These are phyloP conservation scores for Apiospora sp. DNA, from an alignment of 2,329 filamentous ascomycete species.

Conservation along the genomic window DNA sequence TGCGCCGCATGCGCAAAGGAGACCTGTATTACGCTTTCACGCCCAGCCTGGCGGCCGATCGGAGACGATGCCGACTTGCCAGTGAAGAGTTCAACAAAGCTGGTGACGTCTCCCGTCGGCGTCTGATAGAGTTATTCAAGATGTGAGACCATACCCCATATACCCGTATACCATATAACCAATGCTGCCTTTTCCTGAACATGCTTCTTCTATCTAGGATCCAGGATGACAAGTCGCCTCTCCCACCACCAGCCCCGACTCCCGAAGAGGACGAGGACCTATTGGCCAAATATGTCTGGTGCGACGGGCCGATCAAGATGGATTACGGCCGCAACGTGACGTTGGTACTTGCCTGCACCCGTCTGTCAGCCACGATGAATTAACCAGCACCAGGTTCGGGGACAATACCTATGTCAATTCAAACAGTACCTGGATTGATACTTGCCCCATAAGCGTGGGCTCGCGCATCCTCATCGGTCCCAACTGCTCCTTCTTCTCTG, in stretches of 20 bases:
- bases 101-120: constrained; percentile 66
- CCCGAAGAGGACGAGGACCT: constrained; percentile 70
- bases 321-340: constrained; percentile 82
- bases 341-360: constrained; percentile 41
- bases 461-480: constrained; percentile 81
- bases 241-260: constrained; percentile 66
- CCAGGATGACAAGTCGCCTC: constrained; percentile 64
- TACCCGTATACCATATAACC: constrained; percentile 23
- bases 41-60: constrained; percentile 69
- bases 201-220: constrained; percentile 57
- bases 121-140: constrained; percentile 72
- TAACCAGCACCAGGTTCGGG: constrained; percentile 58
- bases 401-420: constrained; percentile 77
- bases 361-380: constrained; percentile 10
- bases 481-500: constrained; percentile 78
- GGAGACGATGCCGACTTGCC: constrained; percentile 69
- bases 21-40: constrained; percentile 80
- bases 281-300: constrained; percentile 71
- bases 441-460: constrained; percentile 76
- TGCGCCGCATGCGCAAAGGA: constrained; percentile 66
- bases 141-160: constrained; percentile 59
- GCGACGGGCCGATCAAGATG: constrained; percentile 73
- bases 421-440: constrained; percentile 80
- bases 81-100: constrained; percentile 70
- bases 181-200: constrained; percentile 17